Evolutionary conservation across 805 yeast species (phyloP), one percentile per base, ranked within the genome.

Genomic region (Candida rishiriensis): DNA sequence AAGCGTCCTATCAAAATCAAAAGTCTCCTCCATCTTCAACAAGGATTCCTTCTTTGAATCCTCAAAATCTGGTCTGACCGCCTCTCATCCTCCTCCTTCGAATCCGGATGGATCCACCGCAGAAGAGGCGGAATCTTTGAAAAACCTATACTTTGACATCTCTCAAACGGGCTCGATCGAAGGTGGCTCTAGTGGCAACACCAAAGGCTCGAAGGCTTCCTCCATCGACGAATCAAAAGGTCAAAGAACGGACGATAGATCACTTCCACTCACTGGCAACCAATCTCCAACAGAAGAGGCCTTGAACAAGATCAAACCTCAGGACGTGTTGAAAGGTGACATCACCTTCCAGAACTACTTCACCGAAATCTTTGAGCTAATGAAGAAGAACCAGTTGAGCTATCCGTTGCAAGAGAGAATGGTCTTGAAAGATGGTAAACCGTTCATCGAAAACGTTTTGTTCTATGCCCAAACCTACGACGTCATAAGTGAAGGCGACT

Each of bases 281-380:
- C 50, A 51, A 30, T 52, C 60, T 11, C 61, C 62, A n/a, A 51
- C 59, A 10, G 60, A 50, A 30, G 62, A 62, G 31, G 46, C 56
- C 1, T 50, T 62, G 13, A 50, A 50, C 17, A 58, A 53, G 36
- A 57, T 62, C 35, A 57, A 51, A 18, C 47, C 61, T 7, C 61
- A 56, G 18, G 60, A 60, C 31, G 58, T 62, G 13, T 42, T 56
- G 11, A 59, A 59, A 39, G 66, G 66, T 36, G 66, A 62, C 46
- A 54, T 57, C 6, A 59, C 64, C 10, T 62, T 59, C 50, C 66
- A 62, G 43, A 60, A 55, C 36, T 62, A 56, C 37, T 63, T 63
- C 39, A 54, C 51, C n/a, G 60, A 60, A 36, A 56, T 63, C 10
- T 60, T 63, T 34, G 59, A 60, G 41, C 42, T 61, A 29, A 57